Conservation (phyloP, 441 rosid genomes). For the Kokia cookei region DNA sequence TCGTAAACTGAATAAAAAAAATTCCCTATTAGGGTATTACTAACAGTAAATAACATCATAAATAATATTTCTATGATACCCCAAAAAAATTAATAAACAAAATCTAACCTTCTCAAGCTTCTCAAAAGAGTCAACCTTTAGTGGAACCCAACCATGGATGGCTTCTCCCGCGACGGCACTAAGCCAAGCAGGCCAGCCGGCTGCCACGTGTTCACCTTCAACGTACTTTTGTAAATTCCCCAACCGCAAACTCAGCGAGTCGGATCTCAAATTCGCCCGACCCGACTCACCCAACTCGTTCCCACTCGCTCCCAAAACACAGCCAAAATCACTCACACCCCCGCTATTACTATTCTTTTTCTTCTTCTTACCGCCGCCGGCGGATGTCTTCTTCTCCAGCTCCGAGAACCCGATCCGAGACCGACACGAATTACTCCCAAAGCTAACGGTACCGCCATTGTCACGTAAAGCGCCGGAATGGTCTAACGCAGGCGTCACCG, state of each 20-base stretch:
- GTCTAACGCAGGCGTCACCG: constrained; percentile 80
- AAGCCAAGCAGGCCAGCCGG: constrained; percentile 98
- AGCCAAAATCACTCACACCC: constrained; percentile 5
- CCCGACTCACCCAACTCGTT: constrained; percentile 71
- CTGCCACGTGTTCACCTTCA: constrained; percentile 90
- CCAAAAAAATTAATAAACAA: neutral
- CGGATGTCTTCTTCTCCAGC: constrained; percentile 30
- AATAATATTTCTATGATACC: too few relatives aligned
- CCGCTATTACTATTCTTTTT: constrained; percentile 8
- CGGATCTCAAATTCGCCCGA: constrained; percentile 57
- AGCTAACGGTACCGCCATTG: constrained; percentile 19
- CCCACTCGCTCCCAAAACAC: constrained; percentile 18
- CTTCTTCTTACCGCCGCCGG: constrained; percentile 6
- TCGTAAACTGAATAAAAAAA: neutral
- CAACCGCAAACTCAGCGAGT: constrained; percentile 69
- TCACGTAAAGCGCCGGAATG: constrained; percentile 52
- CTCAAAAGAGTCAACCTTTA: constrained; percentile 71
- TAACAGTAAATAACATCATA: neutral
- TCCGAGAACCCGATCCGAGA: constrained; percentile 14
- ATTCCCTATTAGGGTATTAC: neutral
- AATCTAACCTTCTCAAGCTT: constrained; percentile 76
- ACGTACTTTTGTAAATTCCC: constrained; percentile 67
- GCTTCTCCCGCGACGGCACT: constrained; percentile 94
- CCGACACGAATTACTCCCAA: constrained; percentile 15
- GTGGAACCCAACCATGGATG: constrained; percentile 91